Conservation (phyloP, 2,329 filamentous ascomycete genomes). For the Rhexocercosporidium sp. region DNA sequence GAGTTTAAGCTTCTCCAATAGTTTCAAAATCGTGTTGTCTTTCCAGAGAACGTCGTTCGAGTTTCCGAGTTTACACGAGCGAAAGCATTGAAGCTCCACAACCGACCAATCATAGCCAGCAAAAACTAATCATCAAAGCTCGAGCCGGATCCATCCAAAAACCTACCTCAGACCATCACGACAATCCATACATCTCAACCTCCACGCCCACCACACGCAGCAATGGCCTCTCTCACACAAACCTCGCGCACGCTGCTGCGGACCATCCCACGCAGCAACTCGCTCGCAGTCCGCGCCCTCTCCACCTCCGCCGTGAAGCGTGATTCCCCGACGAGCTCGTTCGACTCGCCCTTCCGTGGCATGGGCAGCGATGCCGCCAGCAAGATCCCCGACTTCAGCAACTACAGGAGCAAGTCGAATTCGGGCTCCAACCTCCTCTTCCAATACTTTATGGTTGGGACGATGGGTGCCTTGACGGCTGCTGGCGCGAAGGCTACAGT, state of each 20-base stretch:
- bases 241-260: slow-evolving; percentile 74
- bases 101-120: slow-evolving; percentile 8
- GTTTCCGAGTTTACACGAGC: slow-evolving; percentile 12
- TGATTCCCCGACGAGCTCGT: slow-evolving; percentile 47
- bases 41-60: not conserved
- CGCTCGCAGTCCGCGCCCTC: slow-evolving; percentile 57
- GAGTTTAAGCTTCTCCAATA: not conserved
- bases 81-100: slow-evolving; percentile 6
- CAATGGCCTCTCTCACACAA: slow-evolving; percentile 72
- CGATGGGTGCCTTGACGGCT: slow-evolving; percentile 88
- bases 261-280: slow-evolving; percentile 49
- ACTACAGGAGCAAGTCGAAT: slow-evolving; percentile 77
- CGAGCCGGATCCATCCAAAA: slow-evolving; percentile 10
- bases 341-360: slow-evolving; percentile 69
- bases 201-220: slow-evolving; percentile 32
- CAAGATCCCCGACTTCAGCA: slow-evolving; percentile 86
- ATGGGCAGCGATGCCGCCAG: slow-evolving; percentile 52
- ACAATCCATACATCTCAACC: slow-evolving; percentile 6
- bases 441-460: slow-evolving; percentile 76
- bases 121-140: slow-evolving; percentile 15
- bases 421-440: slow-evolving; percentile 83
- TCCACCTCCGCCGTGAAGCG: slow-evolving; percentile 49
- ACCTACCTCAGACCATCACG: slow-evolving; percentile 12
- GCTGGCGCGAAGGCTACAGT: slow-evolving; percentile 97
- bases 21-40: not conserved